These are phyloP conservation scores for Phaseolus lunatus DNA, from an alignment of 306 rosid species.

Conservation along the genomic window DNA sequence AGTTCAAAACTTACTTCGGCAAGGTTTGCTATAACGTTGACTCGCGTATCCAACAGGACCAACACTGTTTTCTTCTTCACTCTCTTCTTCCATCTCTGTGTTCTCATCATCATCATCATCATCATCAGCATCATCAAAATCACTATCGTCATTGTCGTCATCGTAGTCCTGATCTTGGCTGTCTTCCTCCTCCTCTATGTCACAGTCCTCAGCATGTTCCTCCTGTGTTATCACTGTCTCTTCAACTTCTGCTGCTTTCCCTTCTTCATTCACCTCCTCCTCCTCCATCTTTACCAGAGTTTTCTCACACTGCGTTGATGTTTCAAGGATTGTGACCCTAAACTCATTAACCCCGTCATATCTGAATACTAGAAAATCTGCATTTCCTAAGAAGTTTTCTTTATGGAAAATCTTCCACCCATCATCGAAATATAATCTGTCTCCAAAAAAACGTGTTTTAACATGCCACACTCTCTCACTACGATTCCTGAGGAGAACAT, in stretches of 20 bases:
- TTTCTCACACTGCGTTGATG: constrained; percentile 35
- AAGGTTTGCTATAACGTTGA: background rate
- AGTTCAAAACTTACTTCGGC: constrained; percentile 29
- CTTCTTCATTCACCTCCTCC: constrained; percentile 1
- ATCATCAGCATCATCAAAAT: too few species aligned
- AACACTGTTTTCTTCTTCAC: background rate
- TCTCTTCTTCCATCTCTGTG: background rate
- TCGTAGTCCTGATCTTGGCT: background rate
- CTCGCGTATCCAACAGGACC: background rate
- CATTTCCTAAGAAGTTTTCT: constrained; percentile 17
- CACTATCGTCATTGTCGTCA: background rate
- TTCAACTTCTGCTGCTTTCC: background rate
- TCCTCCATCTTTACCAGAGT: background rate
- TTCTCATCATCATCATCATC: background rate
- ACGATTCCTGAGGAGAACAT: constrained; percentile 27
- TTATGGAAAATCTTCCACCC: constrained; percentile 43
- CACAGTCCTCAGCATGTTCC: background rate
- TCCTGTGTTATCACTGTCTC: background rate
- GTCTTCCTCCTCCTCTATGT: background rate
- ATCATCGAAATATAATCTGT: background rate
- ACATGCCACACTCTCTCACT: constrained; percentile 41
- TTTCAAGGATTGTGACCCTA: constrained; percentile 34
- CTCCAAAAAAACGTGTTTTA: background rate
- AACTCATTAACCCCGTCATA: constrained; percentile 13
- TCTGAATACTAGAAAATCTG: constrained; percentile 16